Base-by-base conservation (phyloP, 768 basidiomycete species). In the Russula ochroleuca region DNA sequence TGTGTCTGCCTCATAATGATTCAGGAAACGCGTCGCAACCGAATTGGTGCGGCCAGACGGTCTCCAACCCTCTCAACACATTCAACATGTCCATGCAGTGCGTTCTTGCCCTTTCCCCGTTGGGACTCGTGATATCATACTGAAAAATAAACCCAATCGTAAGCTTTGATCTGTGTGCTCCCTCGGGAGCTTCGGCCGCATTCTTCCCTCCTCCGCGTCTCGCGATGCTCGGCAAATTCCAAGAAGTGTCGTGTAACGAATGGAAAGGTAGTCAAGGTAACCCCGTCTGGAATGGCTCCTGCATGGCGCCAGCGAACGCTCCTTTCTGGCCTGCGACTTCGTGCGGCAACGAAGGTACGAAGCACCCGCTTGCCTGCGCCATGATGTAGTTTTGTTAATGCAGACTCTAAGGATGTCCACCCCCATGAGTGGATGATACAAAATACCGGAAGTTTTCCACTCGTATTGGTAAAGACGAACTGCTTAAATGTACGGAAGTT, bases 131-230 rank as follows among this genome's bases (percentile, higher is more conserved):
- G 10, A 4, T 40, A 37, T 21, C 28, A 14, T 23, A 23, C 38
- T 57, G 9, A 63, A 38, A 37, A 40, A 28, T 25, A 51, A 28
- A 21, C 2, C 14, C 15, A 9, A 45, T 38, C 21, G 2, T 54
- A 85, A 28, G 84, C 71, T 86, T 85, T 69, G 83, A 85, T 70
- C 78, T 86, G 49, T 86, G 84, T 69, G 73, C 79, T 56, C 84
- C 85, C 63, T 83, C 82, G 11, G 83, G 84, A 52, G 83, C 80
- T 9, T 62, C 80, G 15, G 63, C 47, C 4, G 76, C 75, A 6
- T 85, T 85, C 76, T 86, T 85, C 80, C 82, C 83, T 1, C 77
- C 77, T 1, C 70, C 79, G 0, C 83, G 81, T 68, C 80, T 80
- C 17, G 83, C 84, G 21, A 70, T 85, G 64, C 76, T 78, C 11